Percentiles rank a stretch among this genome's conserved stretches.
Evolutionary conservation across 768 basidiomycete genomes (phyloP).

Genomic region (Mycena kentingensis): DNA sequence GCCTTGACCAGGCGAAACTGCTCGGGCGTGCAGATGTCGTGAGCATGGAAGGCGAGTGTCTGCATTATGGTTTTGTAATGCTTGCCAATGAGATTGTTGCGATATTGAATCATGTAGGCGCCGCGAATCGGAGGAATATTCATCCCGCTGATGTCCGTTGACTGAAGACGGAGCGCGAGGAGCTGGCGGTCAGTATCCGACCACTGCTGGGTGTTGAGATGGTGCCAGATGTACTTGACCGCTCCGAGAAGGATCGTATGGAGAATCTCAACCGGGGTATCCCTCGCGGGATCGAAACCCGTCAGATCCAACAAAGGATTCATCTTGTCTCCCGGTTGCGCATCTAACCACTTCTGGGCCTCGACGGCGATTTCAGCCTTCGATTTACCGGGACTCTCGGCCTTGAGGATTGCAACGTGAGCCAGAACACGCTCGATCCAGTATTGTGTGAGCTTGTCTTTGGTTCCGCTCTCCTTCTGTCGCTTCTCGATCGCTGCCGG

Average conservation of each 20-base stretch:
- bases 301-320: background rate
- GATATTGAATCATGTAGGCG: constrained; percentile 37
- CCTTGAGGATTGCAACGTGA: background rate
- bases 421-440: background rate
- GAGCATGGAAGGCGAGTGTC: constrained; percentile 30
- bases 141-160: too few relatives aligned
- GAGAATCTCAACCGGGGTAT: constrained; percentile 22
- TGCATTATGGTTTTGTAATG: constrained; percentile 40
- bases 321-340: background rate
- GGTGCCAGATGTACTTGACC: constrained; percentile 42
- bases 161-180: constrained; percentile 33
- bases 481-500: background rate
- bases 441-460: constrained; percentile 5
- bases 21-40: constrained; percentile 22
- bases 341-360: background rate
- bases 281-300: background rate
- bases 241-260: constrained; percentile 39
- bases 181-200: constrained; percentile 18
- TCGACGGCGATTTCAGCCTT: background rate
- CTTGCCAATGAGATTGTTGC: constrained; percentile 35
- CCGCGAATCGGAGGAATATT: constrained; percentile 18
- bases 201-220: constrained; percentile 26
- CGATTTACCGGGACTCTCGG: background rate
- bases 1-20: constrained; percentile 27
- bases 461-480: background rate